Base-by-base conservation (phyloP, 1,284 basidiomycete genomes). In the Malassezia yamatoensis region DNA sequence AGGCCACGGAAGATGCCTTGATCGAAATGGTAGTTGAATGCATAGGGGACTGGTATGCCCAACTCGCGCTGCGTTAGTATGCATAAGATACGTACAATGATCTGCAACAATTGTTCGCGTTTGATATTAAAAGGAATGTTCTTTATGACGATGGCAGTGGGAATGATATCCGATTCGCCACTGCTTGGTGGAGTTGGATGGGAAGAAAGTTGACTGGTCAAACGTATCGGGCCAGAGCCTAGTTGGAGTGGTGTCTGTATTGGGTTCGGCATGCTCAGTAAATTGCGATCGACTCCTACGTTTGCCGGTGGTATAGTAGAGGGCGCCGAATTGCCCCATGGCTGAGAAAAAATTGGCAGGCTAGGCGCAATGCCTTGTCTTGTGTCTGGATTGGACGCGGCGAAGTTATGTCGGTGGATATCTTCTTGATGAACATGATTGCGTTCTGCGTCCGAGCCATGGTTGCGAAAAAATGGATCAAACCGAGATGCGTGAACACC, bases 101-200 rank as follows among this genome's bases (percentile, higher is more conserved):
- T 90, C 78, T 87, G 85, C 67, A 98, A 83, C 59, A 98, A 82
- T 55, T 90, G 90, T 78, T 98, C 91, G 72, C 87, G 85, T 78
- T 90, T 89, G 66, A 96, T 89, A 69, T 90, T 90, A 80, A 98
- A 96, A 58, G 91, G 93, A 78, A 96, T 98, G 81, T 96, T 96
- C 51, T 99, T 99, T 78, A 99, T 94, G 72, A 99, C 93, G 71
- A 99, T 96, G 53, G 94, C 93, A 15, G 93, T 98, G 51, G 93
- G 93, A 77, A 98, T 98, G 75, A 96, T 82, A 76, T 96, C 91
- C 76, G 96, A 90, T 65, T 90, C 88, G 20, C 46, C 52, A n/a
- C 35, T 37, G 33, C n/a, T 16, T 7, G 24, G 24, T 13, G 20
- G 20, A 10, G 53, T 36, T 5, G 41, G 41, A 4, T 15, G 16